These are phyloP conservation scores for Pseudogymnoascus sp. DNA, from an alignment of 2,329 filamentous ascomycete genomes.

Conservation along the genomic window DNA sequence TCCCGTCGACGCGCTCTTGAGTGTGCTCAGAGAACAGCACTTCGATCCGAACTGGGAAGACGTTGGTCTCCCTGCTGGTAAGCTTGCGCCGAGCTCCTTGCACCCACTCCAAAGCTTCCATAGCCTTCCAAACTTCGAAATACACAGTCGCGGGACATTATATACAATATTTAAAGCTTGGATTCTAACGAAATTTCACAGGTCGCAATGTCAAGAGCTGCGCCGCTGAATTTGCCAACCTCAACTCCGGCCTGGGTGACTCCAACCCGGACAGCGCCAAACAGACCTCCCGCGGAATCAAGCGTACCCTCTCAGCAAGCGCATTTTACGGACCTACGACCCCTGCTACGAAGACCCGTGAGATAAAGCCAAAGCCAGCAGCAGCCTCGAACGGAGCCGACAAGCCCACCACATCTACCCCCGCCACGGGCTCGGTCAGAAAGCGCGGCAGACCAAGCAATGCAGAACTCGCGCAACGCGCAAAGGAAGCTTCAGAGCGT, in stretches of 20 bases:
- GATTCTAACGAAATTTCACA: background rate
- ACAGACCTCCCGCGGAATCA: background rate
- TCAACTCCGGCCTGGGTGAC: background rate
- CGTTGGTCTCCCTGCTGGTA: constrained; percentile 39
- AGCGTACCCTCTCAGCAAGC: background rate
- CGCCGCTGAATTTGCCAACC: background rate
- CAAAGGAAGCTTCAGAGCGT: constrained; percentile 7
- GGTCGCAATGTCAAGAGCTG: background rate
- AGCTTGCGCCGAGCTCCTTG: constrained; percentile 6
- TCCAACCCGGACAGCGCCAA: background rate
- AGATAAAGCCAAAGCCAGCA: constrained; percentile 1
- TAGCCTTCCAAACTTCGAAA: background rate
- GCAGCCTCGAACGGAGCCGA: constrained; percentile 6
- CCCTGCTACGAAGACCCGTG: background rate
- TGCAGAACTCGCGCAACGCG: constrained; percentile 11
- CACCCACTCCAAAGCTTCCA: background rate
- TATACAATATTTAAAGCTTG: background rate
- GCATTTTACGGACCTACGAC: background rate
- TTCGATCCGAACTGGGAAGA: constrained; percentile 39
- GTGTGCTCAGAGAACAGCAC: constrained; percentile 33
- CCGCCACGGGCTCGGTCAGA: background rate
- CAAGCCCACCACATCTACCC: background rate
- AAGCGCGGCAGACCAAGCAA: constrained; percentile 14
- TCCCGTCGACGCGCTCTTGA: constrained; percentile 34
- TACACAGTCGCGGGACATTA: background rate